Base-by-base conservation (phyloP, 2,329 filamentous ascomycete species). In the Alternaria brassicae region DNA sequence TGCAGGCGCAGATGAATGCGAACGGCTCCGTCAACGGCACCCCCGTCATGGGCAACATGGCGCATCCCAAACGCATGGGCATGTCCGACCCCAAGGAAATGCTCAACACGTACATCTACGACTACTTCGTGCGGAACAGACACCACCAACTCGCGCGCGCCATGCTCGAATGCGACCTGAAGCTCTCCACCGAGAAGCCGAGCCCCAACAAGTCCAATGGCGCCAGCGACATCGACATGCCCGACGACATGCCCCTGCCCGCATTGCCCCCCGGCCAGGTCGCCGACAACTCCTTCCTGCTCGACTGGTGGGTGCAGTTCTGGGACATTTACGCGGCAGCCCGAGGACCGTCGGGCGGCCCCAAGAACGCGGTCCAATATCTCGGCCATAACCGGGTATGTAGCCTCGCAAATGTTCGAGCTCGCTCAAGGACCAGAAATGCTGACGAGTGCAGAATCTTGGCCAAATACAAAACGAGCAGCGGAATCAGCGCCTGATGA, bases 261-360 rank as follows among this genome's bases (percentile, higher is more conserved):
- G 88, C 88, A 63, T 82, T 92, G 6, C 88, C 89, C 12, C 85
- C 65, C 36, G 66, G 83, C 74, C 85, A 86, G 48, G 83, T 83
- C 61, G 85, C 85, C 54, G 90, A 90, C 71, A 91, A 86, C 62
- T 92, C 91, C 25, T 98, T 99, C 73, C 83, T 99, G n/a, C 90
- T 92, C 69, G 95, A 98, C 73, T 99, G 95, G 95, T 99, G 96
- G 82, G 92, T 89, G 73, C 86, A 97, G 52, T 99, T 99, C 78
- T 98, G 93, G 93, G 95, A 99, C 72, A 92, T 98, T 69, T 96
- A 91, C 79, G 88, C 88, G 73, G 92, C 92, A 56, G 91, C 94
- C 75, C 90, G 92, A 72, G 86, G 85, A 71, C 63, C 67, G 28
- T 62, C 51, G 88, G 42, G 45, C 40, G 60, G 61, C 15, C 60